Evolutionary conservation across 257 asterid species (phyloP).

Genomic region (Ehretia macrophylla): DNA sequence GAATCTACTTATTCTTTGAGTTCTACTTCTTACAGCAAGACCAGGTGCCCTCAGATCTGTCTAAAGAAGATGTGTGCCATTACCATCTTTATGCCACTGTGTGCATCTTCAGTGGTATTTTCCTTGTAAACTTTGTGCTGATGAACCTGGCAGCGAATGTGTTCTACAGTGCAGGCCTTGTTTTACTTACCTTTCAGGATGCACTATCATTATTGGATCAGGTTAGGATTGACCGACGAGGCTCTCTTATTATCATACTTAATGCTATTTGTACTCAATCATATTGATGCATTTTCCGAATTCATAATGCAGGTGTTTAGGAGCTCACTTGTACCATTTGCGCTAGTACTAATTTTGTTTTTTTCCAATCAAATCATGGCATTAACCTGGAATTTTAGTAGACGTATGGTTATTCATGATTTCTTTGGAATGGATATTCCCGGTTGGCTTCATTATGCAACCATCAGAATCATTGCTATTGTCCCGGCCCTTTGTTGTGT

Average conservation of each 20-base stretch:
- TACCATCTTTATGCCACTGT: slow-evolving; percentile 82
- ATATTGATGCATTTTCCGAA: neutral
- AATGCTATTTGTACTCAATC: neutral
- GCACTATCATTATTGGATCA: slow-evolving; percentile 84
- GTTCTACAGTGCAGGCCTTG: slow-evolving; percentile 60
- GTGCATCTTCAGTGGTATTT: slow-evolving; percentile 78
- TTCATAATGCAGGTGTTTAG: slow-evolving; percentile 23
- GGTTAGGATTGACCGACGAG: slow-evolving; percentile 42
- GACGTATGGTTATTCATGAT: slow-evolving; percentile 50
- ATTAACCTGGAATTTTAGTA: slow-evolving; percentile 73
- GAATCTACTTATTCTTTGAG: neutral
- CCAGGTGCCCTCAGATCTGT: slow-evolving; percentile 34
- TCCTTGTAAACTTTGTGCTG: slow-evolving; percentile 61
- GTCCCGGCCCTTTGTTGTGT: slow-evolving; percentile 83
- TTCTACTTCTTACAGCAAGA: slow-evolving; percentile 54
- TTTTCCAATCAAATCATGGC: slow-evolving; percentile 73
- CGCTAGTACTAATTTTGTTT: slow-evolving; percentile 49
- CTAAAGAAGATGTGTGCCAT: slow-evolving; percentile 57
- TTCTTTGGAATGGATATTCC: slow-evolving; percentile 75
- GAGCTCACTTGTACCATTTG: slow-evolving; percentile 62
- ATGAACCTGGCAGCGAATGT: slow-evolving; percentile 69
- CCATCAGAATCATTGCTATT: slow-evolving; percentile 75
- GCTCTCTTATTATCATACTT: neutral
- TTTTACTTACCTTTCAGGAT: slow-evolving; percentile 73
- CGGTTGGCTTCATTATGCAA: slow-evolving; percentile 88